These are phyloP conservation scores for Gardenia jasminoides DNA, from an alignment of 257 asterid species.

Conservation along the genomic window DNA sequence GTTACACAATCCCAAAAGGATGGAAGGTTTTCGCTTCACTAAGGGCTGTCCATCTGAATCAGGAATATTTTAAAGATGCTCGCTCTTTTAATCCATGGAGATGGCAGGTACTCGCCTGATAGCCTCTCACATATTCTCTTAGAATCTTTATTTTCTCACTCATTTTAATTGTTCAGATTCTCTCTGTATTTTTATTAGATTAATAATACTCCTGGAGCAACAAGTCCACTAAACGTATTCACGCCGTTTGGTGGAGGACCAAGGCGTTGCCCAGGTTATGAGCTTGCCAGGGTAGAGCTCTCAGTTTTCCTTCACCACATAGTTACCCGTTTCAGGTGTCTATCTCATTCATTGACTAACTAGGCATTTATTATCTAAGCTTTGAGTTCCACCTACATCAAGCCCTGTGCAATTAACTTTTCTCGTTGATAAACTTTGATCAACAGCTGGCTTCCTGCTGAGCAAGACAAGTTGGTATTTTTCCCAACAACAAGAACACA, in stretches of 20 bases:
- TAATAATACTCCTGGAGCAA: slow-evolving; percentile 38
- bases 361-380: too few species aligned
- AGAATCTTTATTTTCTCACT: neutral
- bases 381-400: neutral
- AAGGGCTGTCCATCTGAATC: slow-evolving; percentile 87
- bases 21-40: slow-evolving; percentile 84
- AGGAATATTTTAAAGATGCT: slow-evolving; percentile 75
- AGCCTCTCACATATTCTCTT: neutral
- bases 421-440: slow-evolving; percentile 7
- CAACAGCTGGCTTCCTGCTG: slow-evolving; percentile 81
- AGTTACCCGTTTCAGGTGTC: slow-evolving; percentile 80
- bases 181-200: neutral
- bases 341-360: neutral
- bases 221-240: slow-evolving; percentile 38
- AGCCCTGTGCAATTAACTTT: neutral
- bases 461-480: slow-evolving; percentile 78
- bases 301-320: slow-evolving; percentile 91
- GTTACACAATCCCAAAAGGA: slow-evolving; percentile 87
- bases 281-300: slow-evolving; percentile 88
- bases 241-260: slow-evolving; percentile 98
- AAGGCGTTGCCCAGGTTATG: slow-evolving; percentile 96
- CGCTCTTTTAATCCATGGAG: slow-evolving; percentile 96
- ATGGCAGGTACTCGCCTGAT: slow-evolving; percentile 62
- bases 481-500: slow-evolving; percentile 87
- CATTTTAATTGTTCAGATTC: neutral